Base-by-base conservation (phyloP, 768 basidiomycete species). In the Dendrothele bispora region DNA sequence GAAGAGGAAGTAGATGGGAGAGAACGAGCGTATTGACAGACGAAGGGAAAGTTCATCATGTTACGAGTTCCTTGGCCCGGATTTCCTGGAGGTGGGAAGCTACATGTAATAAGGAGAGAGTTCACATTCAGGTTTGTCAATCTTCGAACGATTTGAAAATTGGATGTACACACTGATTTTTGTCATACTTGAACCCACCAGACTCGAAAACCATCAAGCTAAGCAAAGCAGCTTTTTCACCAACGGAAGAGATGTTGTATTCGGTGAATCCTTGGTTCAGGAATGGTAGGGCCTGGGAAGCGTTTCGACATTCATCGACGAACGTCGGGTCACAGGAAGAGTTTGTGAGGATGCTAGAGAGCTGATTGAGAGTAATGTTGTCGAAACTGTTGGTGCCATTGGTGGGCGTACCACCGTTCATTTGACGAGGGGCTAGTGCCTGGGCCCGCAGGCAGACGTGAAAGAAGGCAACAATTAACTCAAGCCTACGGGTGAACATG, bases 181-280 rank as follows among this genome's bases (percentile, higher is more conserved):
- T 21, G 27, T 48, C 47, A n/a, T 39, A 48, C 47, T 48, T 48
- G 3, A 48, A 42, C 15, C 34, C 39, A 6, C 39, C 47, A 4
- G 47, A 39, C 25, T 39, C 39, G n/a, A 48, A 42, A 18, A 48
- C 29, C 47, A 48, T 48, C 47, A 39, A 48, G 39, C 47, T 48
- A 25, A 48, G 26, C 17, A 48, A 39, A 12, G 47, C 47, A 12
- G 47, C 47, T 32, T 42, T 39, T 29, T 48, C 47, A 10, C 47
- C 39, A 15, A 42, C 47, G 10, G 38, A 25, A 17, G 26, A 11
- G 18, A 48, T 48, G 12, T 40, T 39, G 47, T 48, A 48, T 22
- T 48, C 47, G 15, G 39, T 25, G 47, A 48, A 48, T 14, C 38
- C 47, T 17, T 39, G 32, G 39, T 39, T 29, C 15, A 48, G 39